phyloP scores from a whole-genome alignment of 2,329 filamentous ascomycete genomes.

The Epichloe uncinata region DNA sequence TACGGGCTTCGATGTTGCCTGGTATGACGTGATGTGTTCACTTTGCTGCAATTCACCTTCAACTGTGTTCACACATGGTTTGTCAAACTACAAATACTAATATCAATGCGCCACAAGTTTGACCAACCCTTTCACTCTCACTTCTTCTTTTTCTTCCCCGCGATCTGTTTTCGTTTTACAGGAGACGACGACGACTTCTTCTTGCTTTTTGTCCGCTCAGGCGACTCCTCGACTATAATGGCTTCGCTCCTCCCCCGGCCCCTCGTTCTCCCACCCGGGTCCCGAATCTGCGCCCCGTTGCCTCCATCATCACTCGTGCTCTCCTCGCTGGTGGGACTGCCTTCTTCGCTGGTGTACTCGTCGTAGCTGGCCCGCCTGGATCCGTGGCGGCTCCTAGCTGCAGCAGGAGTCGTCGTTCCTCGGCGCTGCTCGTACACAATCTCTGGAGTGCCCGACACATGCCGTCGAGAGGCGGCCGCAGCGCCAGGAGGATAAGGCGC shows the following conservation, averaged over 20 bases:
- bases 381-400: slow-evolving; percentile 20
- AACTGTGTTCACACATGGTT: background rate
- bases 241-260: slow-evolving; percentile 20
- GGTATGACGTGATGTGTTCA: too few species aligned
- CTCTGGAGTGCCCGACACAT: slow-evolving; percentile 22
- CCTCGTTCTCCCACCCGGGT: slow-evolving; percentile 7
- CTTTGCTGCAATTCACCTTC: background rate
- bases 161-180: slow-evolving; percentile 26
- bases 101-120: background rate
- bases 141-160: slow-evolving; percentile 19
- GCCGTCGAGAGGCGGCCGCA: slow-evolving; percentile 22
- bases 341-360: slow-evolving; percentile 22
- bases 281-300: slow-evolving; percentile 21
- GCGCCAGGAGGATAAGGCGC: slow-evolving; percentile 21
- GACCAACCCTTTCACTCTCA: background rate
- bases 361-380: slow-evolving; percentile 18
- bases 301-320: slow-evolving; percentile 24
- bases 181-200: slow-evolving; percentile 31
- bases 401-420: slow-evolving; percentile 14
- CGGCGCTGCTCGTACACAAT: slow-evolving; percentile 14
- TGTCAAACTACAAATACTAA: background rate
- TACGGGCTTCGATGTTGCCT: too few species aligned
- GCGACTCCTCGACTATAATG: slow-evolving; percentile 25
- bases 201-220: slow-evolving; percentile 21
- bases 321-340: slow-evolving; percentile 21